Evolutionary conservation across 2,329 filamentous ascomycete species (phyloP), one percentile per base, ranked within the genome.

Genomic region (Dactylellina haptotyla): DNA sequence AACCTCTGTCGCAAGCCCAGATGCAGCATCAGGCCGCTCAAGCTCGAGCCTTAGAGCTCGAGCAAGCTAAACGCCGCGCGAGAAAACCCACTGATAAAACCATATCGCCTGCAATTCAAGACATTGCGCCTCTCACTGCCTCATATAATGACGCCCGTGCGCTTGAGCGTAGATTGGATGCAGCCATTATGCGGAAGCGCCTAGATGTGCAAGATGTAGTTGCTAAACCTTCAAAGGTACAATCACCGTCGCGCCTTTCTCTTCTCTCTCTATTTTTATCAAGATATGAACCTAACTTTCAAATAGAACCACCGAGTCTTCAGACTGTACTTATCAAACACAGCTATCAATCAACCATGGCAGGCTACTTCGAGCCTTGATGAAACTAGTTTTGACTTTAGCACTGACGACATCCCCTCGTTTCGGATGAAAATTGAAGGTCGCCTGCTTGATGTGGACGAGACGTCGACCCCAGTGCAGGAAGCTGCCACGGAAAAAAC

Each of bases 371-470:
- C 94, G 79, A 67, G 76, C 20, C 75, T 78, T 8, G 77, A 78
- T 16, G 77, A 78, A 59, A 78, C 77, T 34, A 87, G 87, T 34
- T 95, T 95, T 76, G 93, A 96, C 79, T 93, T 96, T 79, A 89
- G 88, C 59, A 88, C 89, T 58, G 92, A 88, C 75, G 85, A 87
- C 76, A 90, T 93, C 77, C 90, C 92, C 1, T 90, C 89, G 9
- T 99, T 93, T 80, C 88, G 89, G 66, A 92, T 99, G 77, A 96
- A 93, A 83, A 94, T 99, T 75, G 92, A 97, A 81, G 95, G 92
- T 43, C 87, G 90, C 28, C 83, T 98, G 59, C 84, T 98, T 23
- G 90, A 93, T 75, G 88, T 91, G 61, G 84, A 87, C 14, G 84
- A 86, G 45, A 62, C 3, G 46, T 64, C 32, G 30, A 62, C 12